Evolutionary conservation across 176 grass and related monocot genomes (phyloP).

Genomic region (Oryza meyeriana): DNA sequence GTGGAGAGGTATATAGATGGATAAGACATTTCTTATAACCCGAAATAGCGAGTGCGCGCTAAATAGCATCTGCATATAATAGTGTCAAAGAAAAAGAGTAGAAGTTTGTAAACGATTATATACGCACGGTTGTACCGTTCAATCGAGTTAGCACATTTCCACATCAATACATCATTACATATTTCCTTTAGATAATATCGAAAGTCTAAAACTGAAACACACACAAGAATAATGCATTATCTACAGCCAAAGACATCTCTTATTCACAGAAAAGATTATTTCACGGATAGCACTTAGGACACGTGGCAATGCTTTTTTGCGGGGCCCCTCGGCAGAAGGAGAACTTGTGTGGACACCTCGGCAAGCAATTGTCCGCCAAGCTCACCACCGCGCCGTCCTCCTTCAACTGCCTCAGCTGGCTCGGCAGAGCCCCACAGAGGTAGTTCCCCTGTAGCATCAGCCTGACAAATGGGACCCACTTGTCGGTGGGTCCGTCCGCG

Average conservation of each 20-base stretch:
- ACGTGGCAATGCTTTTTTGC: constrained; percentile 44
- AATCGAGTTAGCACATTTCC: not conserved
- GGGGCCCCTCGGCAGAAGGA: constrained; percentile 49
- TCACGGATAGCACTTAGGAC: constrained; percentile 39
- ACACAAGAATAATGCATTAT: not conserved
- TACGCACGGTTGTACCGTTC: not conserved
- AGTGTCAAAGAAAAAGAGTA: no score
- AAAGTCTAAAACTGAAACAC: not conserved
- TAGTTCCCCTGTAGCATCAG: constrained; percentile 51
- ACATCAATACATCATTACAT: not conserved
- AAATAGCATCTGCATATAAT: no score
- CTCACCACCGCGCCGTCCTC: constrained; percentile 34
- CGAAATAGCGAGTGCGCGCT: no score
- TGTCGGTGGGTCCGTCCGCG: not conserved
- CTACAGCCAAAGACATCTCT: constrained; percentile 14
- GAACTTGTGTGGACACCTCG: constrained; percentile 33
- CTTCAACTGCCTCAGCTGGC: constrained; percentile 37
- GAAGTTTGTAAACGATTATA: no score
- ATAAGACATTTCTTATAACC: no score
- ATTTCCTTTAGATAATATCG: not conserved
- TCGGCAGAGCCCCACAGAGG: constrained; percentile 41
- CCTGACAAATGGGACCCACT: constrained; percentile 43
- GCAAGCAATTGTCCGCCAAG: constrained; percentile 58
- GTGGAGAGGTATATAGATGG: no score
- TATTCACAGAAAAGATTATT: not conserved